Conservation (phyloP, 1,139 yeast genomes). For the Yamadazyma dushanensis region DNA sequence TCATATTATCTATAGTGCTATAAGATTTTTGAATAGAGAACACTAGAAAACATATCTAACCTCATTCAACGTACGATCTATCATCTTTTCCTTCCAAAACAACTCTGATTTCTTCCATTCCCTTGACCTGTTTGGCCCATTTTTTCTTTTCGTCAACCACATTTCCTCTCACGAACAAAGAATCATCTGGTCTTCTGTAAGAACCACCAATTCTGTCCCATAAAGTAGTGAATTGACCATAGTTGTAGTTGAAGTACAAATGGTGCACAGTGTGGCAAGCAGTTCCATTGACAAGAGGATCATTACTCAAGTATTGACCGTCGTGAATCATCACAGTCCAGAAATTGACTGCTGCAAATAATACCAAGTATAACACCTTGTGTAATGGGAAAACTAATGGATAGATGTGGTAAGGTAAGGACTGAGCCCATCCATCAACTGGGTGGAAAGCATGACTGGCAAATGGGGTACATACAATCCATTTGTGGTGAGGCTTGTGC, state of each 20-base stretch:
- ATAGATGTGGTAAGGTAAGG: constrained; percentile 87
- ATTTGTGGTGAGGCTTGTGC: constrained; percentile 99
- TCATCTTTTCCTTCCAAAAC: constrained; percentile 78
- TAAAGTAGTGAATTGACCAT: constrained; percentile 95
- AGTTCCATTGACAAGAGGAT: constrained; percentile 93
- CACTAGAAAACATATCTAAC: too few species aligned
- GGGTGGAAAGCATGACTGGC: constrained; percentile 99
- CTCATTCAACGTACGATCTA: constrained; percentile 30
- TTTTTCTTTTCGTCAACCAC: constrained; percentile 50
- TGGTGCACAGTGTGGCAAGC: constrained; percentile 98
- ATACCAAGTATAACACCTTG: constrained; percentile 73
- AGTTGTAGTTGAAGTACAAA: constrained; percentile 92
- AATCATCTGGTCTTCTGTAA: constrained; percentile 88
- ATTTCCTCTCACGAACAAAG: constrained; percentile 70
- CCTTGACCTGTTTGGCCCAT: constrained; percentile 71
- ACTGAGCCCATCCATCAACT: constrained; percentile 90
- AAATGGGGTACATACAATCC: constrained; percentile 98
- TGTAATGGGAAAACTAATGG: constrained; percentile 92
- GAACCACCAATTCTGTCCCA: constrained; percentile 97
- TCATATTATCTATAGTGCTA: too few species aligned
- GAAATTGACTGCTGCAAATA: constrained; percentile 89
- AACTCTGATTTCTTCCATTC: constrained; percentile 79
- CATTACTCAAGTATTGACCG: constrained; percentile 91
- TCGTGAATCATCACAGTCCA: constrained; percentile 99
- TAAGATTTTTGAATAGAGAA: too few species aligned